These are phyloP conservation scores for Bruguiera parviflora DNA, from an alignment of 345 rosid genomes.

Conservation along the genomic window DNA sequence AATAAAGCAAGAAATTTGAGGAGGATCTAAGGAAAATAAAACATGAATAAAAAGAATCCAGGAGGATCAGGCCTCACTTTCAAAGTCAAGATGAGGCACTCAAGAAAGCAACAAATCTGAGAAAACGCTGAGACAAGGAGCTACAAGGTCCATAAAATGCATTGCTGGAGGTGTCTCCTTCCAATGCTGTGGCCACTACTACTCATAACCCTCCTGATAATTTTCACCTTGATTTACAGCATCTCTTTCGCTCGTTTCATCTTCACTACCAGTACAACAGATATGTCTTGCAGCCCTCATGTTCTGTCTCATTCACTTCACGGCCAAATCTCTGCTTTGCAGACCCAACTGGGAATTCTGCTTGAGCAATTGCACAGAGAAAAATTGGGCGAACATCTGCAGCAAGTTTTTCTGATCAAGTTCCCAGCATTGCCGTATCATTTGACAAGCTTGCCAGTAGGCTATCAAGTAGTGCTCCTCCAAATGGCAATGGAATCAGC, in stretches of 20 bases:
- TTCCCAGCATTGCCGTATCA: conserved; percentile 39
- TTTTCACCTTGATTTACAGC: conserved; percentile 26
- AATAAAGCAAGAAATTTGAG: neutral
- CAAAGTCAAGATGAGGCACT: conserved; percentile 11
- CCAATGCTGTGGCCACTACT: conserved; percentile 28
- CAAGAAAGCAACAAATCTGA: neutral
- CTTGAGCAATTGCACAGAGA: conserved; percentile 39
- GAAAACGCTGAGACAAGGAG: conserved; percentile 39
- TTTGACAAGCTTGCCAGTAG: conserved; percentile 45
- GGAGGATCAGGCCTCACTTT: conserved; percentile 7
- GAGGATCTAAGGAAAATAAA: conserved; percentile 23
- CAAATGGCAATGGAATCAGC: conserved; percentile 21
- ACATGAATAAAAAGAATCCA: conserved; percentile 11
- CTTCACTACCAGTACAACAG: conserved; percentile 13
- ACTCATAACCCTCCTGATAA: conserved; percentile 28
- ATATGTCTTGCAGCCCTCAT: neutral
- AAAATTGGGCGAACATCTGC: conserved; percentile 19
- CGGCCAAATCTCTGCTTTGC: conserved; percentile 37
- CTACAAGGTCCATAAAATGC: conserved; percentile 27
- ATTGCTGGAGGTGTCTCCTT: conserved; percentile 26
- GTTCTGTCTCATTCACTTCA: conserved; percentile 25
- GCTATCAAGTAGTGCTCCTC: conserved; percentile 22
- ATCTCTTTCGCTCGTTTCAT: conserved; percentile 25
- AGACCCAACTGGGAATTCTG: conserved; percentile 35
- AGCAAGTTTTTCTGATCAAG: conserved; percentile 42